A percentile compares a stretch with the other conserved stretches of the same genome.
Evolutionary conservation across 305 asterid genomes (phyloP).

Genomic region (Fraxinus xanthoxyloides): DNA sequence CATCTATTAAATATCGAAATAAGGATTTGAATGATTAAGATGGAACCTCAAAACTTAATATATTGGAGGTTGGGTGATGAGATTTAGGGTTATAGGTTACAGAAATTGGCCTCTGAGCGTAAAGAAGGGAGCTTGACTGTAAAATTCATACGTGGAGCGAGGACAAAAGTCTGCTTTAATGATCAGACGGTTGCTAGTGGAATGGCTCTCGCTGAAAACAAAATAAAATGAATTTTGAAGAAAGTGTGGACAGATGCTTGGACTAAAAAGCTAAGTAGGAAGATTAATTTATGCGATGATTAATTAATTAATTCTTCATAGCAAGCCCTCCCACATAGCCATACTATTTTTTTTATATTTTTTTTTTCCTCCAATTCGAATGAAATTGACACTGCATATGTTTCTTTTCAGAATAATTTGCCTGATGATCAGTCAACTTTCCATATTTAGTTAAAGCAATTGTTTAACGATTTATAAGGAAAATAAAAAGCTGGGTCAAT

Average conservation of each 20-base stretch:
- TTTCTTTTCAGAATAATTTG: conserved; percentile 27
- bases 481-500: not conserved
- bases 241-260: conserved; percentile 31
- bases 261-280: conserved; percentile 19
- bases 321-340: not conserved
- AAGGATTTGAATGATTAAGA: not conserved
- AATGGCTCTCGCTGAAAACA: not conserved
- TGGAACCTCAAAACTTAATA: not conserved
- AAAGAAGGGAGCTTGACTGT: not conserved
- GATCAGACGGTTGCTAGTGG: not conserved
- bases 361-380: not conserved
- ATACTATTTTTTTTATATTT: not conserved
- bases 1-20: not conserved
- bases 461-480: not conserved
- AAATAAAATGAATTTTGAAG: not conserved
- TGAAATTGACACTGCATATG: not conserved
- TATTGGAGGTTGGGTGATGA: not conserved
- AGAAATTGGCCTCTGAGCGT: not conserved
- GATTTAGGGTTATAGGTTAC: not conserved
- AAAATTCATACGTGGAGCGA: not conserved
- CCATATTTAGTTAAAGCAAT: not conserved
- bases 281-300: conserved; percentile 14
- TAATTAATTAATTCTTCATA: not conserved
- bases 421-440: conserved; percentile 19
- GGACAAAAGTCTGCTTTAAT: not conserved